phyloP scores from a whole-genome alignment of 1,284 basidiomycete genomes.

The Cryptococcus sp. region DNA sequence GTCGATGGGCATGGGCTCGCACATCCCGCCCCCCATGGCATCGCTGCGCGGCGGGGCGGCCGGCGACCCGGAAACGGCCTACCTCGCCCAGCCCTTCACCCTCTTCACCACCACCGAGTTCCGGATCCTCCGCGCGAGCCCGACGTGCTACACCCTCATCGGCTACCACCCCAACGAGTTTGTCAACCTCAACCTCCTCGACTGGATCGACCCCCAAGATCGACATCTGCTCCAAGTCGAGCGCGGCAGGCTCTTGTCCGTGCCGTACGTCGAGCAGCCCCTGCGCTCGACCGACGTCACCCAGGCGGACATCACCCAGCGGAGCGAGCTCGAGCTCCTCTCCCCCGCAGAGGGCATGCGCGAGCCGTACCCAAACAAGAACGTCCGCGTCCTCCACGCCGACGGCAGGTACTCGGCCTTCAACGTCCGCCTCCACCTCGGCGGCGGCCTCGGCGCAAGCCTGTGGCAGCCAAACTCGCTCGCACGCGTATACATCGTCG shows the following conservation, averaged over 20 bases:
- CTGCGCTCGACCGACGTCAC: conserved; percentile 33
- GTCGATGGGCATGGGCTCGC: not conserved
- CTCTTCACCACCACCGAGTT: conserved; percentile 43
- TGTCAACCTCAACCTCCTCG: conserved; percentile 35
- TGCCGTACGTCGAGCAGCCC: conserved; percentile 23
- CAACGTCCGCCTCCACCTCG: conserved; percentile 44
- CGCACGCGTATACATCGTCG: conserved; percentile 38
- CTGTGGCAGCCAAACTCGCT: conserved; percentile 35
- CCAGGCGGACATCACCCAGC: conserved; percentile 28
- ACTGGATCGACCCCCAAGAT: conserved; percentile 41
- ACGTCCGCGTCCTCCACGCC: conserved; percentile 33
- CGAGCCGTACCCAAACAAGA: conserved; percentile 46
- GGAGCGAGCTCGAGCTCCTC: conserved; percentile 33
- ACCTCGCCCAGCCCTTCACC: conserved; percentile 22
- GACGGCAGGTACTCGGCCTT: conserved; percentile 31
- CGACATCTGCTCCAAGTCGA: conserved; percentile 32
- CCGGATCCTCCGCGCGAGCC: conserved; percentile 36
- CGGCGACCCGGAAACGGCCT: conserved; percentile 2
- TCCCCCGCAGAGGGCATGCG: conserved; percentile 44
- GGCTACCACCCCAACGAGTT: conserved; percentile 44
- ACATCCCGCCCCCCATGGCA: not conserved
- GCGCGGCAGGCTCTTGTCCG: conserved; percentile 25
- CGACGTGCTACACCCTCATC: conserved; percentile 27
- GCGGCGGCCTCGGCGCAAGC: conserved; percentile 41
- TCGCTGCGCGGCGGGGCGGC: not conserved